phyloP scores from a whole-genome alignment of 108 stramenopile genomes.

The Chaetoceros tenuissimus region DNA sequence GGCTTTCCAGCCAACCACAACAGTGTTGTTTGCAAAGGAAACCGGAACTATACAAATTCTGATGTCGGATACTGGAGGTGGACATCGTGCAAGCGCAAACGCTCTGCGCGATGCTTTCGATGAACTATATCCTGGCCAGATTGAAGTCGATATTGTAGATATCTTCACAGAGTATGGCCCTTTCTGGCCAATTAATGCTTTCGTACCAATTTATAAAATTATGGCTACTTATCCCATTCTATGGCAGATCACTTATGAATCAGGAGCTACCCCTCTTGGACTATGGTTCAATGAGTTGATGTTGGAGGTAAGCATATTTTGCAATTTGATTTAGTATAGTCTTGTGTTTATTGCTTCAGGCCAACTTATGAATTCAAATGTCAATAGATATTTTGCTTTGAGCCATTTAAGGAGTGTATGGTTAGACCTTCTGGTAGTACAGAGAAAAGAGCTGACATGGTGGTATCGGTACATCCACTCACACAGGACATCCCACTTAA shows the following conservation, averaged over 20 bases:
- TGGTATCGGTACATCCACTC: conserved; percentile 94
- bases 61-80: conserved; percentile 84
- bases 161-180: conserved; percentile 81
- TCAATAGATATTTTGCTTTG: conserved; percentile 23
- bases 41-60: conserved; percentile 72
- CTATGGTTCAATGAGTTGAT: conserved; percentile 53
- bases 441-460: conserved; percentile 70
- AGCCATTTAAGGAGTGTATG: conserved; percentile 44
- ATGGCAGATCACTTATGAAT: conserved; percentile 69
- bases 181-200: conserved; percentile 66
- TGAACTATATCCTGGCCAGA: conserved; percentile 44
- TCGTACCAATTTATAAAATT: conserved; percentile 62
- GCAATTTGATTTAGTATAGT: background rate
- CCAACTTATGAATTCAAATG: background rate
- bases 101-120: conserved; percentile 69
- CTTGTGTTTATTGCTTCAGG: conserved; percentile 2
- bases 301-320: conserved; percentile 18
- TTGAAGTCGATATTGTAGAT: conserved; percentile 80
- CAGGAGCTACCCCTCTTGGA: conserved; percentile 67
- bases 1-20: too few species aligned
- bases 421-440: conserved; percentile 28
- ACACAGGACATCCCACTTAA: conserved; percentile 87
- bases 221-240: conserved; percentile 67
- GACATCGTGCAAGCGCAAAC: conserved; percentile 82
- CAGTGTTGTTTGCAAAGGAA: conserved; percentile 7